These are phyloP conservation scores for Fusarium clavum DNA, from an alignment of 2,329 filamentous ascomycete genomes.

Conservation along the genomic window DNA sequence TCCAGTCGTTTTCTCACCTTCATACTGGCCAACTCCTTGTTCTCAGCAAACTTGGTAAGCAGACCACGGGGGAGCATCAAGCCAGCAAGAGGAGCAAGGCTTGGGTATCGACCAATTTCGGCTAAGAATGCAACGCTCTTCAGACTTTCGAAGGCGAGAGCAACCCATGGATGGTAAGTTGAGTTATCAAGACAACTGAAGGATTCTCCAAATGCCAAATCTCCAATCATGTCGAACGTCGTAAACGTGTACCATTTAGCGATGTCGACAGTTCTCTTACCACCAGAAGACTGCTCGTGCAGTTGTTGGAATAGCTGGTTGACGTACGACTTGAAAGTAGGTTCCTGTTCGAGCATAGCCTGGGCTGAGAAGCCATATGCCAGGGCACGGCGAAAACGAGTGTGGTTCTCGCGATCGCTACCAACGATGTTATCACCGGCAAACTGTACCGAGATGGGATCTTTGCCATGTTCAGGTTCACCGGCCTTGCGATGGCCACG, in stretches of 20 bases:
- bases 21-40: neutral
- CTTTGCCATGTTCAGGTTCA: slow-evolving; percentile 1
- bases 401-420: neutral
- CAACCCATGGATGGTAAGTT: slow-evolving; percentile 10
- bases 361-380: slow-evolving; percentile 8
- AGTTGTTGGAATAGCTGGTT: neutral
- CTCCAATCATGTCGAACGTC: slow-evolving; percentile 11
- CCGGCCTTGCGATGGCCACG: slow-evolving; percentile 6
- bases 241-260: slow-evolving; percentile 6
- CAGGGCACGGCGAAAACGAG: slow-evolving; percentile 1
- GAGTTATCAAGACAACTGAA: neutral
- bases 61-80: neutral
- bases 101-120: neutral
- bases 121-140: neutral
- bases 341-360: slow-evolving; percentile 9
- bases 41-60: neutral
- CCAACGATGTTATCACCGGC: slow-evolving; percentile 1
- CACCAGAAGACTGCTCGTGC: neutral
- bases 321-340: slow-evolving; percentile 1
- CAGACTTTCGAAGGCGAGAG: neutral
- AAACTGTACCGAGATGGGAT: neutral
- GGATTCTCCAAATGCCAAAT: slow-evolving; percentile 8
- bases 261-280: neutral
- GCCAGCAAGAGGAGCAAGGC: neutral
- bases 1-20: neutral